A percentile compares a stretch with the other conserved stretches of the same genome.
Conservation (phyloP, 805 yeast genomes). For the Candida xiaguanensis region DNA sequence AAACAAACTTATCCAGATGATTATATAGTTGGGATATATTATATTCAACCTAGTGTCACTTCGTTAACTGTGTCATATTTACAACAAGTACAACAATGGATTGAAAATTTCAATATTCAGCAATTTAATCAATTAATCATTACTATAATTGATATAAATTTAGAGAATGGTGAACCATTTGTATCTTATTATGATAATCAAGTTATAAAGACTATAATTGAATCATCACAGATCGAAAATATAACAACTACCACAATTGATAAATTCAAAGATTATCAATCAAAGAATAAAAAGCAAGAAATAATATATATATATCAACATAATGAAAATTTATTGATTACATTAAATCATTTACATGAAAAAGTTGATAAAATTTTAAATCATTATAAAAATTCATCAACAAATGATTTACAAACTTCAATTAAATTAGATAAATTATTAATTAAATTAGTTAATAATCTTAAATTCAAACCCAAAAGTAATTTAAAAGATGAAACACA, state of each 20-base stretch:
- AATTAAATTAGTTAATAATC: constrained; percentile 17
- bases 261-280: constrained; percentile 22
- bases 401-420: constrained; percentile 3
- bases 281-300: constrained; percentile 9
- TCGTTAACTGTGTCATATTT: constrained; percentile 7
- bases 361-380: constrained; percentile 21
- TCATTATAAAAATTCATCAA: constrained; percentile 11
- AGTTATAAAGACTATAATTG: constrained; percentile 15
- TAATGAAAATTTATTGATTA: constrained; percentile 2
- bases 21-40: constrained; percentile 29
- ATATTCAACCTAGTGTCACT: constrained; percentile 10
- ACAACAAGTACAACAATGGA: constrained; percentile 11
- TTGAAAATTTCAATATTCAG: constrained; percentile 3
- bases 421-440: constrained; percentile 21
- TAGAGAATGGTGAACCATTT: constrained; percentile 1
- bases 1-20: constrained; percentile 25
- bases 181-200: constrained; percentile 1
- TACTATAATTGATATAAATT: constrained; percentile 6
- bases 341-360: constrained; percentile 18
- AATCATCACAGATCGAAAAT: constrained; percentile 27
- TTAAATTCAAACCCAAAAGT: constrained; percentile 1
- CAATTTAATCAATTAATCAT: neutral
- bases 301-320: constrained; percentile 6
- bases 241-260: constrained; percentile 30
- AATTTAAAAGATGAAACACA: neutral